A percentile compares a stretch with the other conserved stretches of the same genome.
Conservation (phyloP, 2,329 filamentous ascomycete genomes). For the Dactylellina leptospora region DNA sequence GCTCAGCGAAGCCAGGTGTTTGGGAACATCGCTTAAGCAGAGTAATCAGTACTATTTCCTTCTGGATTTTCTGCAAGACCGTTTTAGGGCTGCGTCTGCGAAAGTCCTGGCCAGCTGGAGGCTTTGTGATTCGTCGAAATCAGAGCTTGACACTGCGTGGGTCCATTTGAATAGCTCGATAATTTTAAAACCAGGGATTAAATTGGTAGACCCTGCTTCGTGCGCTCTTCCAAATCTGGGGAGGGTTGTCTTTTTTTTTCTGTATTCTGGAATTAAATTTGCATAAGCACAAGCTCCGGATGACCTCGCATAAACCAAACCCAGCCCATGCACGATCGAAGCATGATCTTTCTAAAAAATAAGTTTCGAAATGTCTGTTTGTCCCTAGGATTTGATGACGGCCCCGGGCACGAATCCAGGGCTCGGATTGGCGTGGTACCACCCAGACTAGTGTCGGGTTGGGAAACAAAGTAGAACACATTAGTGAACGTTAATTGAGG, state of each 20-base stretch:
- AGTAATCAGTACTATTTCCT: conserved; percentile 19
- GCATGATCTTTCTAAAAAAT: conserved; percentile 3
- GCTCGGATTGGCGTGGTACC: conserved; percentile 27
- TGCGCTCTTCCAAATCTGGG: conserved; percentile 21
- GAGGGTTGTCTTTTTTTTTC: too few species aligned
- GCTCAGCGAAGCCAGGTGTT: conserved; percentile 21
- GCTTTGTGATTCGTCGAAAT: not conserved
- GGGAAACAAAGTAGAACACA: conserved; percentile 13
- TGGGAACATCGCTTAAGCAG: conserved; percentile 36
- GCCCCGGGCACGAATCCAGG: conserved; percentile 13
- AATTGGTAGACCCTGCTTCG: conserved; percentile 7
- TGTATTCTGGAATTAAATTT: not conserved
- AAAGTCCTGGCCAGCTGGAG: not conserved
- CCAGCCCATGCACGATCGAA: conserved; percentile 13
- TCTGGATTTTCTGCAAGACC: not conserved
- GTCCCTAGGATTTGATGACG: conserved; percentile 7
- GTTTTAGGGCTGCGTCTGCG: conserved; percentile 37
- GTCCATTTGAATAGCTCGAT: not conserved
- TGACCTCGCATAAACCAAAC: conserved; percentile 32
- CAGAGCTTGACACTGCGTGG: too few species aligned
- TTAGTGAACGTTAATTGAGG: not conserved
- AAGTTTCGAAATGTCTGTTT: conserved; percentile 10
- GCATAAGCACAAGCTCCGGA: conserved; percentile 14
- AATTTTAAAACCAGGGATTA: conserved; percentile 2
- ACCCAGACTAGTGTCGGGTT: not conserved